phyloP scores from a whole-genome alignment of 768 basidiomycete genomes.

The Pseudohyphozyma bogoriensis region DNA sequence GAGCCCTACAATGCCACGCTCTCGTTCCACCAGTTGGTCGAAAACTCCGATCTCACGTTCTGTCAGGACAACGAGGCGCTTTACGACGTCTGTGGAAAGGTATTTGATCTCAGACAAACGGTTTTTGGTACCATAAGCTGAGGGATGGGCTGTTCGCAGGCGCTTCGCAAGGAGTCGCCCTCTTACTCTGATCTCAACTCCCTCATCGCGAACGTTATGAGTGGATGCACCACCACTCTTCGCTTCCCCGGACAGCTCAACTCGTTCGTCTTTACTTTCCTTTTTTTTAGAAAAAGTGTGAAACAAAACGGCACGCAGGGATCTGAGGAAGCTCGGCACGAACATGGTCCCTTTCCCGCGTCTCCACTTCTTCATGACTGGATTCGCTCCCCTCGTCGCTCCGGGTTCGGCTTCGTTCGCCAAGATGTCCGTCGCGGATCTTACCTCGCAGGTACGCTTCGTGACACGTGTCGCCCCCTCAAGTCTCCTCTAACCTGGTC shows the following conservation, averaged over 20 bases:
- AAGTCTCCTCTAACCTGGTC: neutral
- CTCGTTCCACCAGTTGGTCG: constrained; percentile 75
- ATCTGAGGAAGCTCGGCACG: constrained; percentile 80
- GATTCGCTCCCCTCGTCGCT: constrained; percentile 80
- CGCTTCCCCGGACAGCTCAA: constrained; percentile 87
- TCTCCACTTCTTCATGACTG: constrained; percentile 91
- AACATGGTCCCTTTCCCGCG: constrained; percentile 96
- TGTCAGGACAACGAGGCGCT: constrained; percentile 50
- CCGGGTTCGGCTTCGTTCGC: constrained; percentile 54
- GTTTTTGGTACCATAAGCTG: neutral
- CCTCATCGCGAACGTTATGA: constrained; percentile 83
- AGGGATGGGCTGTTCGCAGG: neutral
- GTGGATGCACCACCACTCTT: constrained; percentile 81
- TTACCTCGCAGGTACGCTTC: constrained; percentile 45
- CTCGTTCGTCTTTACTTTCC: constrained; percentile 33
- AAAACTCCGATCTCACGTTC: constrained; percentile 71
- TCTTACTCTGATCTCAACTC: constrained; percentile 41
- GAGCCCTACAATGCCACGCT: constrained; percentile 99
- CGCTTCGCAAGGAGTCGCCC: constrained; percentile 36
- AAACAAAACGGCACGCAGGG: constrained; percentile 37
- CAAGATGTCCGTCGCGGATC: constrained; percentile 52
- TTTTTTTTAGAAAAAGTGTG: neutral
- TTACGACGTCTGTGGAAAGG: constrained; percentile 37
- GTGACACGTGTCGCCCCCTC: neutral
- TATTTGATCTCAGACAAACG: neutral